Base-by-base conservation (phyloP, 2,329 filamentous ascomycete genomes). In the Xylaria sp. region DNA sequence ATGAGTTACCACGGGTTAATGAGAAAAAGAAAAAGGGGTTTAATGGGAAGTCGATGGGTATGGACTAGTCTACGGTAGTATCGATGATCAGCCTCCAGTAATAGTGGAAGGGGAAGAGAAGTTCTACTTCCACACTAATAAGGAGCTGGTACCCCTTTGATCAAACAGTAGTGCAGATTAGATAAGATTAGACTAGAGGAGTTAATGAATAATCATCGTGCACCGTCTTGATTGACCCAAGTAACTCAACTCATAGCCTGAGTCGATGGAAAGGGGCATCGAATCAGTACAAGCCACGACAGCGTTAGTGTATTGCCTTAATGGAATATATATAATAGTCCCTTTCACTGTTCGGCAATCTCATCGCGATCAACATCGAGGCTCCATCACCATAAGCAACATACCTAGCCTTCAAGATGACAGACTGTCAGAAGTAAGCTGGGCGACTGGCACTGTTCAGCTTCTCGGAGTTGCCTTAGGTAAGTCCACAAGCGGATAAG, bases 171-270 rank as follows among this genome's bases (percentile, higher is more conserved):
- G 15, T 36, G 49, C 20, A 23, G 25, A 48, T 3, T 25, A 59
- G 28, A 55, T 63, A 59, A 18, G 41, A n/a, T 46, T 43, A 46
- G 15, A 46, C 18, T 13, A 15, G 9, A 41, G 15, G 13, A 56
- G 49, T 61, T 62, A 68, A 68, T 66, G 39, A 13, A 54, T 57
- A 66, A 68, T 61, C 20, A 15, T 56, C 23, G 20, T 4, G 20
- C 1, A n/a, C 9, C 1, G 23, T 56, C 28, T 46, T 23, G 39
- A 25, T 58, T 10, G 23, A 41, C 23, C 20, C 28, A 28, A 18
- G 36, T 18, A 20, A 36, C 12, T 48, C 2, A 36, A 4, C 4
- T 28, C 2, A n/a, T 28, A 5, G 28, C 31, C 20, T 33, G 33
- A 12, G 23, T 46, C 10, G 20, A 57, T 18, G 54, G 7, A 25